Evolutionary conservation across 441 rosid species (phyloP).

Genomic region (Aquilaria agallochum): DNA sequence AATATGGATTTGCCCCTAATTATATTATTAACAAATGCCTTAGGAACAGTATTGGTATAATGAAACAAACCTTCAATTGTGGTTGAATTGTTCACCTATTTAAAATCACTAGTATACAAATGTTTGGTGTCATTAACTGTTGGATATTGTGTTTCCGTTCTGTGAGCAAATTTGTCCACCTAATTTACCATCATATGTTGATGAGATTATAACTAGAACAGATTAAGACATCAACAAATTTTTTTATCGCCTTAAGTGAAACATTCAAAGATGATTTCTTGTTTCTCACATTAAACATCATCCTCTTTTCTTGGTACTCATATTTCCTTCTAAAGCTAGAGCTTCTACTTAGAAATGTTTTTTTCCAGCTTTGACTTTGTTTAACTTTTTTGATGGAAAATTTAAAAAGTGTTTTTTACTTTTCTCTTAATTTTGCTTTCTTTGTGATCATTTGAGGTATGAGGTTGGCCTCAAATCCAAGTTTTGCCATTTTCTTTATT

Average conservation of each 20-base stretch:
- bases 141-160: slow-evolving; percentile 18
- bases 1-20: no score
- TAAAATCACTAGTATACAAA: slow-evolving; percentile 19
- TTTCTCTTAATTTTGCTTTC: slow-evolving; percentile 52
- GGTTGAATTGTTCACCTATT: slow-evolving; percentile 21
- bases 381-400: slow-evolving; percentile 62
- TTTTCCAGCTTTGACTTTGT: slow-evolving; percentile 20
- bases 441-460: slow-evolving; percentile 23
- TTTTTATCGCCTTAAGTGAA: slow-evolving; percentile 21
- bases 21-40: background rate
- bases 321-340: slow-evolving; percentile 36
- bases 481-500: slow-evolving; percentile 26
- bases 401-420: slow-evolving; percentile 68
- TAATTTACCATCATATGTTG: slow-evolving; percentile 17
- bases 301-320: slow-evolving; percentile 18
- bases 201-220: background rate
- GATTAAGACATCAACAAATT: background rate
- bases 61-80: slow-evolving; percentile 40
- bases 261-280: slow-evolving; percentile 22
- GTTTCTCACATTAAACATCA: slow-evolving; percentile 18
- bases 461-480: slow-evolving; percentile 24
- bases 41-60: background rate
- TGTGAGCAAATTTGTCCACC: slow-evolving; percentile 22
- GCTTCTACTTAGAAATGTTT: slow-evolving; percentile 29
- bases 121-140: slow-evolving; percentile 14